These are phyloP conservation scores for Xylariomycetidae sp. DNA, from an alignment of 2,329 filamentous ascomycete genomes.

Conservation along the genomic window DNA sequence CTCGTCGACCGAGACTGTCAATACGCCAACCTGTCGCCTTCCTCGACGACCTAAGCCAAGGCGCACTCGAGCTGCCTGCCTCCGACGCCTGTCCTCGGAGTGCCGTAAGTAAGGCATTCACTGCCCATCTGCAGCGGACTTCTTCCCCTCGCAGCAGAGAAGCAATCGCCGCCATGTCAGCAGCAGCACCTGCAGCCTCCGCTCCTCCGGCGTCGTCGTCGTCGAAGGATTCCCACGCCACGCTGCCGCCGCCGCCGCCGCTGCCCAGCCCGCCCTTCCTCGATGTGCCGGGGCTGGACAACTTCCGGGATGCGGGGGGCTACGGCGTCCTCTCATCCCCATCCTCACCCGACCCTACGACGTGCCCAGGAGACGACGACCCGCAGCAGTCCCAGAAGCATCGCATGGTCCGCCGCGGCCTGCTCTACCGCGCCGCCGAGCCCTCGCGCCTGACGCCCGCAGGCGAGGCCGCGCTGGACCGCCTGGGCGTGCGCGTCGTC, in stretches of 20 bases:
- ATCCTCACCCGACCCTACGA: slow-evolving; percentile 2
- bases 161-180: slow-evolving; percentile 2
- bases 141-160: no score
- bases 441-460: slow-evolving; percentile 50
- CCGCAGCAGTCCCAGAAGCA: neutral
- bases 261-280: slow-evolving; percentile 40
- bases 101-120: no score
- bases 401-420: slow-evolving; percentile 41
- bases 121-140: no score
- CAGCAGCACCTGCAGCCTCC: slow-evolving; percentile 3
- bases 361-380: no score
- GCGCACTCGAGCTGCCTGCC: no score
- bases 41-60: no score
- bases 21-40: no score
- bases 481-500: slow-evolving; percentile 51
- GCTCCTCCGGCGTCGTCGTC: neutral
- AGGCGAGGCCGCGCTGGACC: slow-evolving; percentile 45
- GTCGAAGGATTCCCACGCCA: no score
- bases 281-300: slow-evolving; percentile 51
- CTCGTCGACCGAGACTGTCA: no score
- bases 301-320: slow-evolving; percentile 64
- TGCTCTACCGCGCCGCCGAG: slow-evolving; percentile 65
- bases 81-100: no score
- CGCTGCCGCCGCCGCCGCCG: no score
- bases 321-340: slow-evolving; percentile 36